Base-by-base conservation (phyloP, 2,329 filamentous ascomycete species). In the Amauroascus verrucosus region DNA sequence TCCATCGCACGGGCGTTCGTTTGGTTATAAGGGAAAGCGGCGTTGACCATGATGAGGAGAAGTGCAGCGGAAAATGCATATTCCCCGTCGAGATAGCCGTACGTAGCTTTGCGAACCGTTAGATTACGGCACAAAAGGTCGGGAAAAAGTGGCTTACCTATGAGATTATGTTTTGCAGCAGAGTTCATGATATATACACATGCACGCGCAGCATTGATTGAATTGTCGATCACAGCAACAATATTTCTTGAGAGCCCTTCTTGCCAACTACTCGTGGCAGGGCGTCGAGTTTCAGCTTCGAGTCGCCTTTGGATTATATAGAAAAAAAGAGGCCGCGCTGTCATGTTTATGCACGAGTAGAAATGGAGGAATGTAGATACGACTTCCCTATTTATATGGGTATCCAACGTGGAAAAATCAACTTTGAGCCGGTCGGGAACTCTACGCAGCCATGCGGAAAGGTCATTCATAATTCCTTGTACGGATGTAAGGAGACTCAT, bases 261-360 rank as follows among this genome's bases (percentile, higher is more conserved):
- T 56, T 70, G 72, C 75, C 76, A 78, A 55, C 73, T 48, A 5
- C 30, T 6, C n/a, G 30, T 37, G 18, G 50, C 38, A 26, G 32
- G 24, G 33, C 49, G 8, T 22, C 70, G 65, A 9, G 68, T 66
- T 9, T 64, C 63, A 11, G 62, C 18, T 65, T 62, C 46, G 0
- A 79, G 65, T 3, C 75, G 70, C 41, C 70, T 69, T 60, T 77
- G 74, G 6, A 78, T 75, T 2, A 80, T 72, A 56, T 78, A 72
- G 55, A 79, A 78, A 0, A 80, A 67, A 22, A 80, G 63, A 0
- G 77, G 77, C 3, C 77, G 67, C 0, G 72, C 75, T 0, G 77
- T 77, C 76, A 80, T 79, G 58, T 79, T 78, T 59, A 80, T 73
- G 60, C 77, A 80, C 41, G 78, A 77, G 56, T 78, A 78, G 58